Evolutionary conservation across 2,329 filamentous ascomycete species (phyloP), one percentile per base, ranked within the genome.

Genomic region (Acephala macrosclerotiorum): DNA sequence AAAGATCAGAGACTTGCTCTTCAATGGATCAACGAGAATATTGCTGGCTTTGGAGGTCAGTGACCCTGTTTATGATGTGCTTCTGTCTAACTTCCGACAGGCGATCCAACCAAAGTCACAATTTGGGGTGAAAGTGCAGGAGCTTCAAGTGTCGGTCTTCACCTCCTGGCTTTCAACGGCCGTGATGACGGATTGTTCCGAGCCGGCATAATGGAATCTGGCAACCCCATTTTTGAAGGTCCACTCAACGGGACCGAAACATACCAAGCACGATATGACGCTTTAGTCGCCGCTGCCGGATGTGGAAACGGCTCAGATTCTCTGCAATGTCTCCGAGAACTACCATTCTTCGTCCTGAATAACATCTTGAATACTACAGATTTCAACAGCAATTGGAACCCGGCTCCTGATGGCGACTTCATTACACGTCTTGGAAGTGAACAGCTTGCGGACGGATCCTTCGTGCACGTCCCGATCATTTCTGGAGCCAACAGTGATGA

Each of bases 1-100:
- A 36, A 84, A 38, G 90, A 93, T 74, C 89, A 92, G 75, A 80
- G 87, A 58, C 89, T 90, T 74, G 89, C 86, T 0, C 75, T 93
- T 20, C 75, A 89, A 67, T 93, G 90, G 91, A 85, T 92, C 1
- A 83, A 90, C 67, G 79, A 84, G 40, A 79, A 92, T 75, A 90
- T 92, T 75, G 20, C 71, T 1, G 78, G 79, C 0, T 82, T 81
- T 63, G 79, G 79, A 22, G 80, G 67, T 49, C 12, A 12, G 45
- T 49, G 8, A 2, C n/a, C 11, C n/a, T 25, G 3, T 12, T n/a
- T 60, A 47, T 25, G 55, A 20, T 83, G 2, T 26, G 25, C 14
- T n/a, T n/a, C 42, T 14, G 36, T 22, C 36, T 58, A 18, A 60
- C 16, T 36, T 51, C 1, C 7, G 42, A 47, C 33, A 61, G 68